Percentiles rank a stretch among this genome's conserved stretches.
Conservation (phyloP, 148 eudicot genomes). For the Amaranthus cruentus region DNA sequence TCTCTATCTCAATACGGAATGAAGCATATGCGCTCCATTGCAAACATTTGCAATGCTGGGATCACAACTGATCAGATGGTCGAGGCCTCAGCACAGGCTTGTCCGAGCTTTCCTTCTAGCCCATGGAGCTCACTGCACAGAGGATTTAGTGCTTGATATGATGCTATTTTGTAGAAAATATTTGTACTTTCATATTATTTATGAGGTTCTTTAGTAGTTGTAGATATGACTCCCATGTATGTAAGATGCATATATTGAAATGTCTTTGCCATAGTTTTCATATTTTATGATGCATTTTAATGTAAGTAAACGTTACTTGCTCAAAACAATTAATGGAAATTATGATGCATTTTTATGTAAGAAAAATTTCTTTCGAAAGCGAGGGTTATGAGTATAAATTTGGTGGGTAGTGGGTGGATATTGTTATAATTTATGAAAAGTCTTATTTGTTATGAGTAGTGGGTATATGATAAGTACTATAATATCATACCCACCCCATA, state of each 20-base stretch:
- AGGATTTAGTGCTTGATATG: conserved; percentile 68
- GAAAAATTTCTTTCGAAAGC: no score
- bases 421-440: no score
- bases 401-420: no score
- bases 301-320: no score
- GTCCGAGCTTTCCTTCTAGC: conserved; percentile 52
- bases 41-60: conserved; percentile 89
- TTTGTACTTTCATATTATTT: background rate
- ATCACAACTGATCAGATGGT: conserved; percentile 59
- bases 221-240: background rate
- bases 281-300: no score
- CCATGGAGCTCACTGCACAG: conserved; percentile 77
- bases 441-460: no score
- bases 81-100: conserved; percentile 78
- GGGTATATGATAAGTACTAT: no score
- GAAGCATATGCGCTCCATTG: conserved; percentile 94
- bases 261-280: no score
- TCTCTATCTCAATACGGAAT: conserved; percentile 90
- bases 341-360: no score
- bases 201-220: background rate
- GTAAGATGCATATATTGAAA: background rate
- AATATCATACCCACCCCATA: no score
- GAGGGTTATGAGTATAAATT: no score
- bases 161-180: background rate
- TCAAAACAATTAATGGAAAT: no score